Percentiles rank a stretch among this genome's conserved stretches.
Evolutionary conservation across 257 asterid species (phyloP).

Genomic region (Solanum virginianum): DNA sequence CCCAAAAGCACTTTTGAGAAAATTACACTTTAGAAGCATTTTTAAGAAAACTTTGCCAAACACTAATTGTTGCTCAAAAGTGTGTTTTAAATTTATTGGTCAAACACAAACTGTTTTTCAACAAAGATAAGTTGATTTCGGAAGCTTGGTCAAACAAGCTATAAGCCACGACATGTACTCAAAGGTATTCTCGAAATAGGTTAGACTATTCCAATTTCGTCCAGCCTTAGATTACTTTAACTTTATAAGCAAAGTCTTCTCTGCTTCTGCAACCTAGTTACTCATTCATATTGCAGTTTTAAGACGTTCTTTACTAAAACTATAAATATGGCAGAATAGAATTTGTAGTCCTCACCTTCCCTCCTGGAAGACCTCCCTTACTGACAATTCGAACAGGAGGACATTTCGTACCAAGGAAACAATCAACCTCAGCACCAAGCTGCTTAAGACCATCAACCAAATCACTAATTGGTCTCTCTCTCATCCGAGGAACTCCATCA

Average conservation of each 20-base stretch:
- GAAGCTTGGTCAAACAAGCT: not conserved
- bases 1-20: not conserved
- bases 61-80: not conserved
- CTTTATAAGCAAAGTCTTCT: not conserved
- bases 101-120: not conserved
- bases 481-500: slow-evolving; percentile 98
- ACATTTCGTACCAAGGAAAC: slow-evolving; percentile 81
- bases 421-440: slow-evolving; percentile 85
- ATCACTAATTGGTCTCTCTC: slow-evolving; percentile 98
- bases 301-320: not conserved
- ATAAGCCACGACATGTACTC: not conserved
- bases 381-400: slow-evolving; percentile 96
- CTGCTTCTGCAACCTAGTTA: not conserved
- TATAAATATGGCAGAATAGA: not conserved
- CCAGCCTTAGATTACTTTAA: not conserved
- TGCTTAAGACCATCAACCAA: slow-evolving; percentile 88
- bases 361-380: slow-evolving; percentile 97
- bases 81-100: not conserved
- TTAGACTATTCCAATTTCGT: not conserved
- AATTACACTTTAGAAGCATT: too few relatives aligned
- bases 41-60: not conserved
- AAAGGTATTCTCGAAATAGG: not conserved
- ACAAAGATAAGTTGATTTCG: not conserved
- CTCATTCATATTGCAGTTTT: not conserved
- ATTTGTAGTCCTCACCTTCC: slow-evolving; percentile 44